Conservation (phyloP, 1,284 basidiomycete species). For the Puccinia polysora region DNA sequence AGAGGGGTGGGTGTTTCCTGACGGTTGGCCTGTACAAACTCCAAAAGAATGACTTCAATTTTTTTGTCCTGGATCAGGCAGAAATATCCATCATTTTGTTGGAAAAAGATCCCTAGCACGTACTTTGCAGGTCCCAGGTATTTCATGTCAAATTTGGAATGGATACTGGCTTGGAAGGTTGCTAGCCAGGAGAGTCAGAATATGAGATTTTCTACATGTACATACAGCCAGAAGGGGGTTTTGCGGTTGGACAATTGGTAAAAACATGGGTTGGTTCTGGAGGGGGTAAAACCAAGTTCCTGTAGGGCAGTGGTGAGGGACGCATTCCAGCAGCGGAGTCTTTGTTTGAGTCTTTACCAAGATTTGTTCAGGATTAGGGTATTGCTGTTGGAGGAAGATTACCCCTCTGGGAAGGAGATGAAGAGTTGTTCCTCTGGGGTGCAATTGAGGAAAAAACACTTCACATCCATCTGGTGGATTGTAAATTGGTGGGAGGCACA, state of each 20-base stretch:
- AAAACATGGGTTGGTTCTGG: constrained; percentile 2
- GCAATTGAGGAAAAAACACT: not conserved
- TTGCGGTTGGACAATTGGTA: not conserved
- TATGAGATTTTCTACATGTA: constrained; percentile 3
- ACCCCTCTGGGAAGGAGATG: not conserved
- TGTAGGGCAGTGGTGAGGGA: not conserved
- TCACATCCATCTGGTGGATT: constrained; percentile 18
- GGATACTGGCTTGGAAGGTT: not conserved
- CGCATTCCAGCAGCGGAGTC: constrained; percentile 2
- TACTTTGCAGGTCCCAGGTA: not conserved
- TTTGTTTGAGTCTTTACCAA: constrained; percentile 5
- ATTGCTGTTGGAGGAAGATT: not conserved
- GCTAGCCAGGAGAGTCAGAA: not conserved
- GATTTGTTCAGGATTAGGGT: constrained; percentile 7
- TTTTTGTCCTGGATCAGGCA: not conserved
- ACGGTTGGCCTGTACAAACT: no score
- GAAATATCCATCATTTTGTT: not conserved
- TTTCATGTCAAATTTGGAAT: not conserved
- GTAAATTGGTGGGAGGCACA: not conserved
- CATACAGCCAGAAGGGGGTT: not conserved
- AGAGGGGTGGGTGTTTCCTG: no score
- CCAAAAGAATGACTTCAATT: no score
- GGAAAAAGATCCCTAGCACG: not conserved
- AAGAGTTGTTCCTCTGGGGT: not conserved
- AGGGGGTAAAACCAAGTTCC: not conserved